Percentiles rank a stretch among this genome's conserved stretches.
These are phyloP conservation scores for Lipomyces spencermartinsiae DNA, from an alignment of 805 yeast species.

Conservation along the genomic window DNA sequence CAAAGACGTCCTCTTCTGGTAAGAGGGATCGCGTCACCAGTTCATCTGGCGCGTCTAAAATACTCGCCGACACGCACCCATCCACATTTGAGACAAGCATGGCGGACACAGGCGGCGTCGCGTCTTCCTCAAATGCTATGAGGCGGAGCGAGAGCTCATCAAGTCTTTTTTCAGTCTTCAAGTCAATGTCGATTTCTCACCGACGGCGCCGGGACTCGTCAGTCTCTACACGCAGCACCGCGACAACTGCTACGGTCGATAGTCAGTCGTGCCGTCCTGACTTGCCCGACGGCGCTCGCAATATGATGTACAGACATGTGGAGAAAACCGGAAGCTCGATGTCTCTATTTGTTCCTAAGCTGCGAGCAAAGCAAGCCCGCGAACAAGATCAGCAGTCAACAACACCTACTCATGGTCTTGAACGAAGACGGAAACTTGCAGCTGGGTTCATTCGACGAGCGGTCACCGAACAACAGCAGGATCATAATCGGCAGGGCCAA, in stretches of 20 bases:
- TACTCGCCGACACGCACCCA: not conserved
- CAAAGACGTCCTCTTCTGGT: not conserved
- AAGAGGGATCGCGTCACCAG: not conserved
- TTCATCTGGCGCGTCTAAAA: not conserved
- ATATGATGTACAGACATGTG: not conserved
- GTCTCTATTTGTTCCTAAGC: constrained; percentile 15
- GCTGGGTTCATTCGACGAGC: constrained; percentile 26
- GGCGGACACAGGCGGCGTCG: not conserved
- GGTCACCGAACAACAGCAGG: constrained; percentile 12
- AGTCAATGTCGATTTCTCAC: not conserved
- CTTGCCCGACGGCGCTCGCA: not conserved
- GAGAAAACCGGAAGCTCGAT: constrained; percentile 8
- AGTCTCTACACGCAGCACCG: constrained; percentile 4
- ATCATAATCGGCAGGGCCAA: not conserved
- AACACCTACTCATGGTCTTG: not conserved
- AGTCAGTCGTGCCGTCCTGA: not conserved
- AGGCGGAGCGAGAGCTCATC: constrained; percentile 11
- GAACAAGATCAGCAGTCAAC: constrained; percentile 3
- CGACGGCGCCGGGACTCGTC: constrained; percentile 11
- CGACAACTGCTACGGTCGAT: not conserved
- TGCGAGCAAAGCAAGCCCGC: not conserved
- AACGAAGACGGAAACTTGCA: constrained; percentile 30
- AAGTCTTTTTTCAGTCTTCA: constrained; percentile 6
- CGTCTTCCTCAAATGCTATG: not conserved
- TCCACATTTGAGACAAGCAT: not conserved